Conservation (phyloP, 257 asterid species). For the Gynochthodes officinalis region DNA sequence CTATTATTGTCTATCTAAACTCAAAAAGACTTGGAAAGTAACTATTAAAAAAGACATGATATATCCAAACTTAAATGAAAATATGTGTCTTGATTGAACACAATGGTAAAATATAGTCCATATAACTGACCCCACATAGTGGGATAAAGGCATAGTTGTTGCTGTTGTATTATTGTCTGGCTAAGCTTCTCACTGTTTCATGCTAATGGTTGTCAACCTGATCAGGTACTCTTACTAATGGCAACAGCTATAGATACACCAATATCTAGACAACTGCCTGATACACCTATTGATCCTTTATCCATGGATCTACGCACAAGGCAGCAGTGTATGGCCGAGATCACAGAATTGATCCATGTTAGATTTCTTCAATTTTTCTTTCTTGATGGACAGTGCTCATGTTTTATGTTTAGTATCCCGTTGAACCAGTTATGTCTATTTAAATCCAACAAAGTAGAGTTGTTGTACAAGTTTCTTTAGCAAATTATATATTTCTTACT, state of each 20-base stretch:
- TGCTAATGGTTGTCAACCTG: constrained; percentile 10
- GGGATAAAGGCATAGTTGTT: no score
- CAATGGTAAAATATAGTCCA: no score
- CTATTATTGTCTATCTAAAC: constrained; percentile 5
- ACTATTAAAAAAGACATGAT: no score
- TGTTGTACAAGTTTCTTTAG: not conserved
- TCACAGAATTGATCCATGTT: constrained; percentile 98
- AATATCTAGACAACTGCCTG: constrained; percentile 41
- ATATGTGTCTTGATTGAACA: no score
- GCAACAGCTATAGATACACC: constrained; percentile 86
- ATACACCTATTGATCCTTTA: constrained; percentile 37
- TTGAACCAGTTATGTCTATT: not conserved
- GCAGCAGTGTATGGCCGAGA: constrained; percentile 88
- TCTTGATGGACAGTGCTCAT: constrained; percentile 1
- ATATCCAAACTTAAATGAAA: no score
- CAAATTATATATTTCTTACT: not conserved
- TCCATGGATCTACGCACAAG: constrained; percentile 71
- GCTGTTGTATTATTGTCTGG: constrained; percentile 1
- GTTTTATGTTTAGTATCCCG: not conserved
- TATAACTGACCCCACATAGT: no score
- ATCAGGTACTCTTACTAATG: constrained; percentile 89
- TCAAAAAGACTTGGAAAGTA: no score
- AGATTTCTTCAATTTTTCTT: constrained; percentile 22
- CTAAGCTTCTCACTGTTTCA: constrained; percentile 1
- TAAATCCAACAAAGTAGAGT: not conserved